Conservation (phyloP, 768 basidiomycete genomes). For the Inosperma sp. region DNA sequence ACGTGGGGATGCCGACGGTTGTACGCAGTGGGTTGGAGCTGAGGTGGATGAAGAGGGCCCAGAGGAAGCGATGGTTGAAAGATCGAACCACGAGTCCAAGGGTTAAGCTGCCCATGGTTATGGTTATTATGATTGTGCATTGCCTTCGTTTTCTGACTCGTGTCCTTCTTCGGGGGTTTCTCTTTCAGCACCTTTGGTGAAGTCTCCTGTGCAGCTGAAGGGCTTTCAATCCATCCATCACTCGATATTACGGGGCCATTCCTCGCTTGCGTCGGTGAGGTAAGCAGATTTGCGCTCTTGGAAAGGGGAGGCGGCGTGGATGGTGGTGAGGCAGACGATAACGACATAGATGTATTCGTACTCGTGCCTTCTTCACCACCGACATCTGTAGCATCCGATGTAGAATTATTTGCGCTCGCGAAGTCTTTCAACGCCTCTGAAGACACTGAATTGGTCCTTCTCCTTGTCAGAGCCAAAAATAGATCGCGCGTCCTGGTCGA, state of each 20-base stretch:
- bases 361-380: slow-evolving; percentile 2
- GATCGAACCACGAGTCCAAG: slow-evolving; percentile 10
- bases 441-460: slow-evolving; percentile 38
- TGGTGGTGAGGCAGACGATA: slow-evolving; percentile 23
- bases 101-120: slow-evolving; percentile 6
- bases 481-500: slow-evolving; percentile 40
- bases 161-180: slow-evolving; percentile 9
- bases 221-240: slow-evolving; percentile 41
- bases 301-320: slow-evolving; percentile 24
- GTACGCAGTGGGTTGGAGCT: slow-evolving; percentile 5
- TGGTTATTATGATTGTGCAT: slow-evolving; percentile 15
- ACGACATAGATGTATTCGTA: slow-evolving; percentile 24
- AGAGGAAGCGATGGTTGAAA: slow-evolving; percentile 8
- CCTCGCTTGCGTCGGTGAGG: neutral
- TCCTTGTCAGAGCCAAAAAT: slow-evolving; percentile 38
- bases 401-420: slow-evolving; percentile 4
- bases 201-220: neutral
- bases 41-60: slow-evolving; percentile 4
- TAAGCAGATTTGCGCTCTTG: neutral
- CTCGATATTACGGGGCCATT: slow-evolving; percentile 6
- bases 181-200: slow-evolving; percentile 7
- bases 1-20: slow-evolving; percentile 12
- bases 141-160: slow-evolving; percentile 19
- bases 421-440: slow-evolving; percentile 23
- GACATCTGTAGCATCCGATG: slow-evolving; percentile 9